Percentiles rank a stretch among this genome's conserved stretches.
phyloP scores from a whole-genome alignment of 345 rosid species.

The Conringia planisiliqua region DNA sequence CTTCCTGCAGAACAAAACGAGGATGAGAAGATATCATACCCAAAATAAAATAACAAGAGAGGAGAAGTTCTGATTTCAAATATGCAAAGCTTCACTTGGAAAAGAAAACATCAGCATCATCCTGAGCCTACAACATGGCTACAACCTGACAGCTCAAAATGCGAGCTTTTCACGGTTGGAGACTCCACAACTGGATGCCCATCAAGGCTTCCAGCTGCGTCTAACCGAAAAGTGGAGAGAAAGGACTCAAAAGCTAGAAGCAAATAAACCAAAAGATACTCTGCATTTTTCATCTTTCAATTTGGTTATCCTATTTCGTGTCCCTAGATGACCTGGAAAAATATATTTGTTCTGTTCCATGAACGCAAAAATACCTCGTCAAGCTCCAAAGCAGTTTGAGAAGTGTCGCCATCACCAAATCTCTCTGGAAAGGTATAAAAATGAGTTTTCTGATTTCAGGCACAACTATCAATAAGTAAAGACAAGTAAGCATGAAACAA shows the following conservation, averaged over 20 bases:
- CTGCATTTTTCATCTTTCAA: background rate
- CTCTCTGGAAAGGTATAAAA: slow-evolving; percentile 58
- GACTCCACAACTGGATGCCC: slow-evolving; percentile 18
- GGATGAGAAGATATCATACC: background rate
- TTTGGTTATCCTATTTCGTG: slow-evolving; percentile 2
- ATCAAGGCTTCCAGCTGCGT: slow-evolving; percentile 11
- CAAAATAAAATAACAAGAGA: background rate
- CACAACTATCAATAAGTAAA: slow-evolving; percentile 11
- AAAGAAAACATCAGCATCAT: background rate
- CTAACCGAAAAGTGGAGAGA: slow-evolving; percentile 6
- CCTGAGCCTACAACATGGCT: background rate
- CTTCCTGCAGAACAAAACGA: slow-evolving; percentile 52
- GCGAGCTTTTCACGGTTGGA: background rate
- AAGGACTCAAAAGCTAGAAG: slow-evolving; percentile 1
- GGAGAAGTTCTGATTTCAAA: background rate
- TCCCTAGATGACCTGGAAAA: slow-evolving; percentile 12
- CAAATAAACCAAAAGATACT: background rate
- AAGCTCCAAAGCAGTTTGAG: slow-evolving; percentile 87
- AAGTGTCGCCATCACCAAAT: slow-evolving; percentile 95
- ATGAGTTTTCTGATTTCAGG: slow-evolving; percentile 3
- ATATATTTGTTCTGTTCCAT: background rate
- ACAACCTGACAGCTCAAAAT: background rate
- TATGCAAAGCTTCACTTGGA: slow-evolving; percentile 11
- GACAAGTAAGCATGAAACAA: slow-evolving; percentile 15
- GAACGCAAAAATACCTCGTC: slow-evolving; percentile 64